Conservation (phyloP, 2,329 filamentous ascomycete genomes). For the Didymella exigua region DNA sequence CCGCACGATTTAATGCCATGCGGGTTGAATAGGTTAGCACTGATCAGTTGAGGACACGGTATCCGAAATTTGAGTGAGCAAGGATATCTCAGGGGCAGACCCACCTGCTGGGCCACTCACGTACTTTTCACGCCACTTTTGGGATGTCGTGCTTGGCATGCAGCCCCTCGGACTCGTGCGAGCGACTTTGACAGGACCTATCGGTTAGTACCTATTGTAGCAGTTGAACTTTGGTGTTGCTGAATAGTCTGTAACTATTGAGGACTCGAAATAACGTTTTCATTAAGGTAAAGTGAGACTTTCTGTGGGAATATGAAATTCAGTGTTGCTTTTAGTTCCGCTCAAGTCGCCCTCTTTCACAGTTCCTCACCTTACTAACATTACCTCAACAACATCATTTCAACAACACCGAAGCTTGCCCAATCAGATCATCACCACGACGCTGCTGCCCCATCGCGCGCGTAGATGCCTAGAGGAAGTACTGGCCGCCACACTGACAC, state of each 20-base stretch:
- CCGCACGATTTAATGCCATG: slow-evolving; percentile 4
- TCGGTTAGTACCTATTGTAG: slow-evolving; percentile 5
- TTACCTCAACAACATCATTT: slow-evolving; percentile 8
- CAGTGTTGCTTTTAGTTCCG: slow-evolving; percentile 8
- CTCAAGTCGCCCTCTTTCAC: slow-evolving; percentile 6
- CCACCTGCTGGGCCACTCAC: slow-evolving; percentile 9
- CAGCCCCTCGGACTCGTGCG: slow-evolving; percentile 2
- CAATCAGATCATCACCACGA: slow-evolving; percentile 6
- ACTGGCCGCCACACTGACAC: slow-evolving; percentile 9
- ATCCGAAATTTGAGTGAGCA: slow-evolving; percentile 9
- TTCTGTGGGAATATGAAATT: slow-evolving; percentile 4
- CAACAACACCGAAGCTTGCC: slow-evolving; percentile 8
- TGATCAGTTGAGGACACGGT: slow-evolving; percentile 5
- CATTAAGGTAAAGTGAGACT: slow-evolving; percentile 2
- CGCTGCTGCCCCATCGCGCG: slow-evolving; percentile 2
- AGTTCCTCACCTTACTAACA: slow-evolving; percentile 1
- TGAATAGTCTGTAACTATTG: slow-evolving; percentile 6
- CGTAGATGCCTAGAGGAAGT: slow-evolving; percentile 9
- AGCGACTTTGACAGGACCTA: slow-evolving; percentile 9
- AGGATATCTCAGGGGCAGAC: slow-evolving; percentile 10
- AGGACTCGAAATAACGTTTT: slow-evolving; percentile 6
- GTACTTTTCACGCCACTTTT: slow-evolving; percentile 9
- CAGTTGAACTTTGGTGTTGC: slow-evolving; percentile 11
- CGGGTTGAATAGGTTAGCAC: slow-evolving; percentile 2
- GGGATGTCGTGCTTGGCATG: slow-evolving; percentile 12